phyloP scores from a whole-genome alignment of 2,329 filamentous ascomycete species.

The Venturia aucupariae region DNA sequence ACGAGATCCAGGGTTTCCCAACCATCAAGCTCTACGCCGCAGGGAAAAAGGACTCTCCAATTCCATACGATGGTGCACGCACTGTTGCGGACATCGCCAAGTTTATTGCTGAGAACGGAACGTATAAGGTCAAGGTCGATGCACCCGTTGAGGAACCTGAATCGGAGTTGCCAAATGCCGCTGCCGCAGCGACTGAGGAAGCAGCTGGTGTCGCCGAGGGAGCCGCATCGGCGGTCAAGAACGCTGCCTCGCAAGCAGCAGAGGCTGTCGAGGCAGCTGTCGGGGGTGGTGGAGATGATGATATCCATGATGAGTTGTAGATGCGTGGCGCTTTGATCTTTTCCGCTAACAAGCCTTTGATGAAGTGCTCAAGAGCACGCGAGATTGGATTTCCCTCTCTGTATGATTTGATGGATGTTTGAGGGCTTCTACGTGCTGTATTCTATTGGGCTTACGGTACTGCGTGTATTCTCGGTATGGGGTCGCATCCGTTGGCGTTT shows the following conservation, averaged over 20 bases:
- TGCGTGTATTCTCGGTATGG: not conserved
- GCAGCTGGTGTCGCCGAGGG: conserved; percentile 8
- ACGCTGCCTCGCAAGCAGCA: conserved; percentile 26
- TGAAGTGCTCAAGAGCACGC: not conserved
- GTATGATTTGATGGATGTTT: not conserved
- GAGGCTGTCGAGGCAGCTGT: conserved; percentile 21
- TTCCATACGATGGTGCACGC: conserved; percentile 81
- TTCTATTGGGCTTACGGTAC: not conserved
- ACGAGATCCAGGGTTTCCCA: conserved; percentile 95
- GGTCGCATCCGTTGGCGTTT: not conserved
- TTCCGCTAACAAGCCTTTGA: not conserved
- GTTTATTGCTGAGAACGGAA: conserved; percentile 94
- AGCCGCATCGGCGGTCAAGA: conserved; percentile 28
- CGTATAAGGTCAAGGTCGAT: conserved; percentile 43
- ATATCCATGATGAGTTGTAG: conserved; percentile 67
- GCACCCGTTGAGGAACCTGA: not conserved
- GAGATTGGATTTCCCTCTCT: conserved; percentile 9
- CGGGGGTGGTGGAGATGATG: conserved; percentile 24
- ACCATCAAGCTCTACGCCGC: conserved; percentile 98
- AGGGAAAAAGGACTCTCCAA: conserved; percentile 71
- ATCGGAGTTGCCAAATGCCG: conserved; percentile 19
- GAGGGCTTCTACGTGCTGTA: not conserved
- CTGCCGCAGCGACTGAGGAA: conserved; percentile 20
- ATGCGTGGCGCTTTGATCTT: not conserved
- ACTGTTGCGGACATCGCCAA: conserved; percentile 83